Evolutionary conservation across 257 asterid genomes (phyloP).

Genomic region (Solanum ossicruentum): DNA sequence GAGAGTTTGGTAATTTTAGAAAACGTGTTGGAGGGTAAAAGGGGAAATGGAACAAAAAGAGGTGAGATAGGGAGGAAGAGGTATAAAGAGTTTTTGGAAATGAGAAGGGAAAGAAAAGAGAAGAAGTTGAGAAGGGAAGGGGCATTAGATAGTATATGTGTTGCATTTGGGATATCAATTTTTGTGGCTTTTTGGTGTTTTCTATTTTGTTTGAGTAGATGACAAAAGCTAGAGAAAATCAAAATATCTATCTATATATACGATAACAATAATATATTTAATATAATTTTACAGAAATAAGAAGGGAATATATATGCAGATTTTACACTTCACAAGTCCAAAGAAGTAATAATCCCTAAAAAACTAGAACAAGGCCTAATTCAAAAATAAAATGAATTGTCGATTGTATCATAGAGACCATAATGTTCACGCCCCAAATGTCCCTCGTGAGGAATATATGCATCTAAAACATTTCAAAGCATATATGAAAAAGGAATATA

Average conservation of each 20-base stretch:
- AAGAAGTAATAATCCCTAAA: too few species aligned
- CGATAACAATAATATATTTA: fast-evolving
- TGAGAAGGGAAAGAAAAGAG: constrained; percentile 47
- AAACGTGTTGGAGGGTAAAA: constrained; percentile 54
- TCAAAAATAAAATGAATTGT: too few species aligned
- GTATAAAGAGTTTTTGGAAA: constrained; percentile 31
- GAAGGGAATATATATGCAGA: too few species aligned
- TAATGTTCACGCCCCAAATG: too few species aligned
- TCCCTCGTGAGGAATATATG: too few species aligned
- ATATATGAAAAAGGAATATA: too few species aligned
- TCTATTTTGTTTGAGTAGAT: not conserved
- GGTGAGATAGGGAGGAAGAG: constrained; percentile 31
- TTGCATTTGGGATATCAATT: constrained; percentile 44
- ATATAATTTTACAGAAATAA: not conserved
- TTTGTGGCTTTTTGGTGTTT: constrained; percentile 29
- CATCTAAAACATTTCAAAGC: too few species aligned
- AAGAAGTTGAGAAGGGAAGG: constrained; percentile 46
- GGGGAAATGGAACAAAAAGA: constrained; percentile 30
- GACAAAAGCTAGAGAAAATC: not conserved
- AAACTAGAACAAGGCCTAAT: too few species aligned
- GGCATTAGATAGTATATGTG: constrained; percentile 42
- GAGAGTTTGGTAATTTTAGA: constrained; percentile 64
- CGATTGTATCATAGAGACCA: too few species aligned
- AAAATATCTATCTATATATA: too few species aligned
- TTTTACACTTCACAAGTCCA: too few species aligned